These are phyloP conservation scores for Elsinoe fawcettii DNA, from an alignment of 2,329 filamentous ascomycete genomes.

Conservation along the genomic window DNA sequence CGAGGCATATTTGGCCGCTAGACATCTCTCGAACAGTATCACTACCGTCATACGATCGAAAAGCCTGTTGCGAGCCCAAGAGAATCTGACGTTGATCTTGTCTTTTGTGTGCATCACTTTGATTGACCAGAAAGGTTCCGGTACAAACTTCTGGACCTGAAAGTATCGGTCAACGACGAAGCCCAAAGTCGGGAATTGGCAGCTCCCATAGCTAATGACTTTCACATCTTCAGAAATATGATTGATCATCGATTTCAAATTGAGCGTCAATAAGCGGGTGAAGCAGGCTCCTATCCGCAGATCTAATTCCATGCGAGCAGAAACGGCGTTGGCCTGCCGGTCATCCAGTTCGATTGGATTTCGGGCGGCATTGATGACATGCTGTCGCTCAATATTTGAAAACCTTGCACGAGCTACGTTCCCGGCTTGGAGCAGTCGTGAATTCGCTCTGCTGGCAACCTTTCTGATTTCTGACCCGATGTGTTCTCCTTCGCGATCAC, in stretches of 20 bases:
- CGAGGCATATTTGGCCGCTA: slow-evolving; percentile 65
- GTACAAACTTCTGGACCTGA: slow-evolving; percentile 84
- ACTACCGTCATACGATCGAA: slow-evolving; percentile 80
- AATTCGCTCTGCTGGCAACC: slow-evolving; percentile 68
- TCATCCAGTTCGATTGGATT: slow-evolving; percentile 73
- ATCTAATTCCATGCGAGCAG: slow-evolving; percentile 84
- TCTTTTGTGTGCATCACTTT: slow-evolving; percentile 73
- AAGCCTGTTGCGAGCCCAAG: slow-evolving; percentile 71
- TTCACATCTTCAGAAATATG: slow-evolving; percentile 71
- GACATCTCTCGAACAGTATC: slow-evolving; percentile 77
- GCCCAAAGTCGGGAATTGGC: slow-evolving; percentile 91
- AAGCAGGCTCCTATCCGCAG: slow-evolving; percentile 87
- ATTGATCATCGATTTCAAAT: slow-evolving; percentile 62
- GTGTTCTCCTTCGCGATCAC: slow-evolving; percentile 93
- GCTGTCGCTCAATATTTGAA: slow-evolving; percentile 92
- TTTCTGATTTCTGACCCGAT: slow-evolving; percentile 87
- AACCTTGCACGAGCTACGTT: slow-evolving; percentile 81
- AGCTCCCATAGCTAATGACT: slow-evolving; percentile 49
- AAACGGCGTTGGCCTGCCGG: slow-evolving; percentile 76
- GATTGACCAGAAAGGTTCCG: slow-evolving; percentile 89
- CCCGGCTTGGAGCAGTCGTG: slow-evolving; percentile 44
- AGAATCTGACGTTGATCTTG: slow-evolving; percentile 71
- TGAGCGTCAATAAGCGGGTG: slow-evolving; percentile 76
- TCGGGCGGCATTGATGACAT: slow-evolving; percentile 76
- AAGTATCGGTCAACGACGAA: slow-evolving; percentile 97